A percentile compares a stretch with the other conserved stretches of the same genome.
phyloP scores from a whole-genome alignment of 768 basidiomycete genomes.

The Mrakia gelida region DNA sequence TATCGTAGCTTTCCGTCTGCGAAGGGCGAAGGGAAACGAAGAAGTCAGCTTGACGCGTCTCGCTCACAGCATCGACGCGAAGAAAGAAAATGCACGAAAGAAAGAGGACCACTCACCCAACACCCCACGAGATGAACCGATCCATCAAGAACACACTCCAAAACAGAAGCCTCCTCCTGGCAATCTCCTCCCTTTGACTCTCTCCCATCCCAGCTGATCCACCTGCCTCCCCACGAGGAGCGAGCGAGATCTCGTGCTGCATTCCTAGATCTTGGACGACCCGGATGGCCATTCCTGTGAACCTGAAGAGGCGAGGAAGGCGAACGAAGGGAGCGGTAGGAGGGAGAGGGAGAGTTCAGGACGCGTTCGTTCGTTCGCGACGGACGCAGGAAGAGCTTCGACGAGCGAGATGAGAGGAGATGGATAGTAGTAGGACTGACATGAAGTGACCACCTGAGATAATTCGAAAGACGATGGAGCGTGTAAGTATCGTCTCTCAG shows the following conservation, averaged over 20 bases:
- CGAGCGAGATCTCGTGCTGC: conserved; percentile 21
- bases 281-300: conserved; percentile 19
- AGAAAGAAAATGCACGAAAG: background rate
- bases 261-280: conserved; percentile 29
- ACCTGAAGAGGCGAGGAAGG: background rate
- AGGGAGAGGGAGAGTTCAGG: background rate
- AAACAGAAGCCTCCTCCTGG: conserved; percentile 21
- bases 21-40: background rate
- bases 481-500: background rate
- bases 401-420: background rate
- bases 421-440: background rate
- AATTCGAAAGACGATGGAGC: background rate
- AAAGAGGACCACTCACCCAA: background rate
- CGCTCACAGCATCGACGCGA: no score
- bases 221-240: background rate
- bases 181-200: conserved; percentile 7
- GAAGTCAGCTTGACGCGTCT: background rate
- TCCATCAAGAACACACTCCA: conserved; percentile 32
- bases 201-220: background rate
- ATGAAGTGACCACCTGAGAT: background rate
- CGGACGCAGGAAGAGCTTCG: no score
- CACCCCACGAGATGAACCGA: conserved; percentile 20
- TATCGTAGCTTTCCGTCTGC: conserved; percentile 9
- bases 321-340: background rate
- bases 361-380: no score